Conservation (phyloP, 2,329 filamentous ascomycete species). For the Xylariaceae sp. region DNA sequence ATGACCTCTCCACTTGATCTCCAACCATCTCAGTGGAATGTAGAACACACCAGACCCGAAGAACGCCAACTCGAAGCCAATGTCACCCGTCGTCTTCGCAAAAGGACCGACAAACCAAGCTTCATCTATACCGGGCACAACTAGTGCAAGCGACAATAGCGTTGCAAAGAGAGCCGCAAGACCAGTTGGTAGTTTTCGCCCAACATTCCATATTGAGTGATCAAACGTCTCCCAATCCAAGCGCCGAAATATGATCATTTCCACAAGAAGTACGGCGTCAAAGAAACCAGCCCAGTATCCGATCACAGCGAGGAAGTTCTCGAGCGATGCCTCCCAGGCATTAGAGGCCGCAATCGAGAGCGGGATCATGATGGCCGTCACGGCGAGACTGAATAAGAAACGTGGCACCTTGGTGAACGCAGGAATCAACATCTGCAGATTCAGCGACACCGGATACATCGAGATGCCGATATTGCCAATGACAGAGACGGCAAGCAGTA, state of each 20-base stretch:
- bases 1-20: conserved; percentile 38
- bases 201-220: conserved; percentile 47
- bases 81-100: conserved; percentile 41
- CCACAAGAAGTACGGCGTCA: conserved; percentile 39
- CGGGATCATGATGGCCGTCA: conserved; percentile 41
- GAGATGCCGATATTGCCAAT: conserved; percentile 38
- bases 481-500: conserved; percentile 36
- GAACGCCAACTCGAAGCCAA: conserved; percentile 46
- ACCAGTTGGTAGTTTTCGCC: conserved; percentile 43
- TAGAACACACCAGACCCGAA: conserved; percentile 45
- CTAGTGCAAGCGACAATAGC: conserved; percentile 44
- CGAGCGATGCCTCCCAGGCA: conserved; percentile 40
- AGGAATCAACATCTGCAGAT: conserved; percentile 41
- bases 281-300: conserved; percentile 47
- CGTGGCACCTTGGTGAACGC: conserved; percentile 40
- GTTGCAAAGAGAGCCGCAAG: conserved; percentile 47
- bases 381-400: conserved; percentile 39
- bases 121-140: conserved; percentile 43
- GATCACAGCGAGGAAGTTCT: conserved; percentile 45
- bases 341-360: conserved; percentile 39
- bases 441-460: conserved; percentile 39
- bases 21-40: conserved; percentile 45
- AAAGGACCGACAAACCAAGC: conserved; percentile 45
- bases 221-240: conserved; percentile 45
- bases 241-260: conserved; percentile 49